Evolutionary conservation across 1,284 basidiomycete genomes (phyloP), one percentile per base, ranked within the genome.

Genomic region (Vanrija sp.): DNA sequence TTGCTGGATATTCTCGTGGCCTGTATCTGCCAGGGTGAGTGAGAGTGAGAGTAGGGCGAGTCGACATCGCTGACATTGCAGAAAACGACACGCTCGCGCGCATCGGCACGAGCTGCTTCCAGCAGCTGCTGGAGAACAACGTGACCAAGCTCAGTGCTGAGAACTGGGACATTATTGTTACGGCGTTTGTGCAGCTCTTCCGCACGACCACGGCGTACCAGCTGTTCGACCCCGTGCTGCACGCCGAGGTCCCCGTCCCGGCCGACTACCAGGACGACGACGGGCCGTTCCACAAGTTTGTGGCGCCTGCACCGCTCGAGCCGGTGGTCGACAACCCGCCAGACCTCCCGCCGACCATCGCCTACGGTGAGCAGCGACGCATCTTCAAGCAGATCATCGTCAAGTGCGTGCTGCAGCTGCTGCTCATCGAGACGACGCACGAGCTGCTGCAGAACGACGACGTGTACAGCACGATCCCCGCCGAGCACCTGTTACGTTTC

Each of bases 341-440:
- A 4, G 50, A 64, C 14, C 65, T 71, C 8, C 62, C 62, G 0
- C 49, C 62, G 0, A 48, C 59, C 9, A 62, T 78, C 42, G 71
- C 75, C 8, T 72, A 72, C 50, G 61, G 53, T 18, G 90, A 91
- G 65, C 86, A 96, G 55, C 86, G 92, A 21, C 85, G 89, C 38
- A 86, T 92, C 51, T 99, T 99, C 84, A 91, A 94, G 74, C 95
- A 98, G 77, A 98, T 99, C 75, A 98, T 99, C 64, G 93, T 98
- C 67, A 98, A 98, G 87, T 99, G 96, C 75, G 96, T 99, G 26
- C 83, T 99, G 34, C 96, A 99, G 72, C 80, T 99, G 18, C 81
- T 98, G 51, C 83, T 99, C 44, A 98, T 99, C 67, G 96, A 99
- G 78, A 98, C 92, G 18, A 95, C 93, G 7, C 92, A 95, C 71